Evolutionary conservation across 164 flowering plant genomes (phyloP).

Genomic region (Brasenia schreberi): DNA sequence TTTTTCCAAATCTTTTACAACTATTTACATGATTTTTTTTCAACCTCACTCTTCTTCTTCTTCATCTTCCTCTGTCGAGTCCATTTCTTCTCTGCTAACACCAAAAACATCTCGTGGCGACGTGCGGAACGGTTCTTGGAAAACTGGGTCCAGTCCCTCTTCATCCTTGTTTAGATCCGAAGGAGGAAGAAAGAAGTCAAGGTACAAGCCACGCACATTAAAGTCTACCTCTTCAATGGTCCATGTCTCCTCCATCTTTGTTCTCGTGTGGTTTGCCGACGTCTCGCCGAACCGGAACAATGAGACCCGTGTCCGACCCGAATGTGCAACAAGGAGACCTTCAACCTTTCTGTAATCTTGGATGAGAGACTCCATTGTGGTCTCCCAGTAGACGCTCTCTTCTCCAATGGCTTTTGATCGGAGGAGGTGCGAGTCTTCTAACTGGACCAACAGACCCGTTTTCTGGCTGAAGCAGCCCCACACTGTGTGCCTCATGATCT

Average conservation of each 20-base stretch:
- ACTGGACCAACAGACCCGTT: slow-evolving; percentile 57
- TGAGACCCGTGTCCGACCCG: slow-evolving; percentile 48
- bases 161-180: slow-evolving; percentile 39
- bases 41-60: background rate
- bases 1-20: background rate
- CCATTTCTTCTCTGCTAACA: background rate
- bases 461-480: slow-evolving; percentile 95
- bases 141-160: slow-evolving; percentile 1
- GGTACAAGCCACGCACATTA: slow-evolving; percentile 47
- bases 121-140: background rate
- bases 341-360: slow-evolving; percentile 59
- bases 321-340: slow-evolving; percentile 63
- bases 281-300: slow-evolving; percentile 48
- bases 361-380: slow-evolving; percentile 51
- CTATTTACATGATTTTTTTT: background rate
- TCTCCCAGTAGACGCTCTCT: slow-evolving; percentile 62
- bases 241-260: slow-evolving; percentile 68
- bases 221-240: slow-evolving; percentile 62
- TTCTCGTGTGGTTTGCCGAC: slow-evolving; percentile 29
- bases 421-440: slow-evolving; percentile 62
- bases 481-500: slow-evolving; percentile 54
- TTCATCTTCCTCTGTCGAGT: background rate
- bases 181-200: slow-evolving; percentile 58
- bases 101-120: background rate
- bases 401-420: slow-evolving; percentile 42